phyloP scores from a whole-genome alignment of 305 asterid genomes.

The Fraxinus xanthoxyloides region DNA sequence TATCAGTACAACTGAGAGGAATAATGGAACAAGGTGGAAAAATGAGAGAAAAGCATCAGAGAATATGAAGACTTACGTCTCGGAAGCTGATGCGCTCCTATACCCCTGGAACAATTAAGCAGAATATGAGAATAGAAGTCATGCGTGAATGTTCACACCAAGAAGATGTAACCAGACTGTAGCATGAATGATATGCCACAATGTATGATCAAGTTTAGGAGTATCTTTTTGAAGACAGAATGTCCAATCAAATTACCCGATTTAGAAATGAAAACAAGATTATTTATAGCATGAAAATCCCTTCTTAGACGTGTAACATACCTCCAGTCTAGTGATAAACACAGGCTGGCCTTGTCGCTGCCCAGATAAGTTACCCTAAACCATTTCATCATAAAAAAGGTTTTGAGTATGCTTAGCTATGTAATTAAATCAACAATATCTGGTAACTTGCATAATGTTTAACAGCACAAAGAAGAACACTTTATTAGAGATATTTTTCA shows the following conservation, averaged over 20 bases:
- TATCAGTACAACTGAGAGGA: neutral
- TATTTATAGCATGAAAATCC: neutral
- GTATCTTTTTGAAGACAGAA: neutral
- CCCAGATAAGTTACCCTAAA: slow-evolving; percentile 95
- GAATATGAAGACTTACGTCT: slow-evolving; percentile 53
- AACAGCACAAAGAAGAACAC: neutral
- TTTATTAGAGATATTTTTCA: neutral
- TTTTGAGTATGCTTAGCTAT: slow-evolving; percentile 2
- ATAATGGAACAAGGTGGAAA: slow-evolving; percentile 5
- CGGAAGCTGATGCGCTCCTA: slow-evolving; percentile 75
- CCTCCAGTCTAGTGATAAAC: slow-evolving; percentile 96
- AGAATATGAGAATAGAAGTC: neutral
- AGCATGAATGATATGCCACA: neutral
- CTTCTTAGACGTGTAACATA: slow-evolving; percentile 28
- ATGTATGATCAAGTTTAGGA: neutral
- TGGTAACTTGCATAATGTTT: neutral
- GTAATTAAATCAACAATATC: neutral
- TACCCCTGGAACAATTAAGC: slow-evolving; percentile 60
- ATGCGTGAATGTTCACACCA: neutral
- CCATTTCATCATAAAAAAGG: slow-evolving; percentile 12
- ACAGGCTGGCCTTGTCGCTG: slow-evolving; percentile 98
- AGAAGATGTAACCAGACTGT: neutral
- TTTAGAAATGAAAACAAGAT: neutral
- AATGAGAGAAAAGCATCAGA: slow-evolving; percentile 20
- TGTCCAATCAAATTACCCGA: neutral